Evolutionary conservation across 768 basidiomycete species (phyloP), one percentile per base, ranked within the genome.

Genomic region (Naganishia vaughanmartiniae): DNA sequence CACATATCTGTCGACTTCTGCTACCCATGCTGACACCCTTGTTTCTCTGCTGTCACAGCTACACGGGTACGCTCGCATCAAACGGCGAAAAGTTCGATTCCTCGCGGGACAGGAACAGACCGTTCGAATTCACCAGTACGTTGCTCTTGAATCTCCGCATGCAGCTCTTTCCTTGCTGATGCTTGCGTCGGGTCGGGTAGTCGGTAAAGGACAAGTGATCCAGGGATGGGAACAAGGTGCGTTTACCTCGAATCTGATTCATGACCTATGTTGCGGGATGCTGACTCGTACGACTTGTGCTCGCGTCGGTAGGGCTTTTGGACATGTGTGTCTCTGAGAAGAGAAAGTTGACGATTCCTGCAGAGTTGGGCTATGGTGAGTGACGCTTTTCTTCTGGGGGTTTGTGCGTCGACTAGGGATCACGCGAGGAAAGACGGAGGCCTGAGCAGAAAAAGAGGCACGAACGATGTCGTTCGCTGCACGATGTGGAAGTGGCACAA

Each of bases 21-120:
- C 4, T 12, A 12, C 34, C 34, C 34, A 5, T 15, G 17, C 42
- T 42, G 7, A 42, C 17, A 9, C 42, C 14, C 42, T 42, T 21
- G 5, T 30, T 39, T 6, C 17, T n/a, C 0, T 28, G 11, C n/a
- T n/a, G n/a, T n/a, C 7, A 31, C 31, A 81, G 80, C 75, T 80
- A 94, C 87, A 92, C 91, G 4, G 94, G 93, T 4, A 94, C 86
- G 11, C 81, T 97, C 63, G 88, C 88, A 74, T 81, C 85, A 12
- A 87, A 84, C 63, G 92, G 92, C 10, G 85, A 85, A 70, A 90
- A 93, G 79, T 97, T 97, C 75, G 93, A 97, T 81, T 93, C 92
- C 11, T 93, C 91, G 86, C 89, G 76, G 9, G 85, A 92, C 83
- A 89, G 93, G 46, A 86, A 86, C 67, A 76, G 81, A 65, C 92